Conservation (phyloP, 2,329 filamentous ascomycete genomes). For the Botrytis deweyae region DNA sequence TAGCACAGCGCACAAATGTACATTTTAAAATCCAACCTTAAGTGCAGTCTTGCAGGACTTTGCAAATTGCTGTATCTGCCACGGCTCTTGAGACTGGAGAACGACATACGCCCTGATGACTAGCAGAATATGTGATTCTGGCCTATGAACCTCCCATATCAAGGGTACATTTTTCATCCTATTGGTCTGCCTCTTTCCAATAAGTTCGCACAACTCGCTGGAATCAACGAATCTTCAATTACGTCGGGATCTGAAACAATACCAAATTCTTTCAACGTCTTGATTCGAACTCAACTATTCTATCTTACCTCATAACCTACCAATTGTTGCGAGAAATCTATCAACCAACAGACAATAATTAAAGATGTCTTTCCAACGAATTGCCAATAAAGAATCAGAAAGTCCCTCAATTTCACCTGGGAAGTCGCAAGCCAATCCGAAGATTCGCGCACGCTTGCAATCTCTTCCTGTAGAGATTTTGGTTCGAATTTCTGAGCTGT, state of each 20-base stretch:
- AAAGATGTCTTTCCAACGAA: background rate
- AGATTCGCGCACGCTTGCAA: background rate
- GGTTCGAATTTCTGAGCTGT: background rate
- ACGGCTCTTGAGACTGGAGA: background rate
- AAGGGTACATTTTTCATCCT: background rate
- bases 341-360: background rate
- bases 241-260: background rate
- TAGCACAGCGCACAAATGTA: background rate
- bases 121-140: no score
- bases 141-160: background rate
- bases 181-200: background rate
- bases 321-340: background rate
- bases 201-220: background rate
- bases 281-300: no score
- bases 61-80: no score
- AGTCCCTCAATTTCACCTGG: background rate
- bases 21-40: background rate
- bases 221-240: background rate
- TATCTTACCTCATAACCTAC: background rate
- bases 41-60: background rate
- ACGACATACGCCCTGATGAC: background rate
- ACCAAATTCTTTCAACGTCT: background rate
- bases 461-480: background rate
- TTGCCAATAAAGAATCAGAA: background rate
- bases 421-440: background rate